phyloP scores from a whole-genome alignment of 768 basidiomycete genomes.

The Mycena sanguinolenta region DNA sequence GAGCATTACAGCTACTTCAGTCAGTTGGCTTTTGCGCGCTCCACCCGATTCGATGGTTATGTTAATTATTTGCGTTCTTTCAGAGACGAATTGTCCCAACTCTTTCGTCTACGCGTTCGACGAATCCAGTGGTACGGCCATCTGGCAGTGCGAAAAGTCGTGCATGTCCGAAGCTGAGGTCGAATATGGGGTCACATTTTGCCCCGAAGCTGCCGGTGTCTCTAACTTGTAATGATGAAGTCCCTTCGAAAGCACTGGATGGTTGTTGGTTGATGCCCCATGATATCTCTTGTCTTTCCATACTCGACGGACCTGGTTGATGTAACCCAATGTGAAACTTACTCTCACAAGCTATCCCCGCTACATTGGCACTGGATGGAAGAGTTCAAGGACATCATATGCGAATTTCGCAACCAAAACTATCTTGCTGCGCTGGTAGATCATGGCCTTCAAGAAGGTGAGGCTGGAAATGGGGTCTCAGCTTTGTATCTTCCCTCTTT shows the following conservation, averaged over 20 bases:
- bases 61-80: not conserved
- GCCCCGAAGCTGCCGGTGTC: slow-evolving; percentile 15
- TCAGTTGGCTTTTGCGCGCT: not conserved
- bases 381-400: too few species aligned
- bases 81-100: slow-evolving; percentile 26
- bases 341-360: too few species aligned
- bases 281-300: not conserved
- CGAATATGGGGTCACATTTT: slow-evolving; percentile 17
- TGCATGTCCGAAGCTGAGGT: slow-evolving; percentile 4
- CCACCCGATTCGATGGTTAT: not conserved
- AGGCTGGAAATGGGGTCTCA: too few species aligned
- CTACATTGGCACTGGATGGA: too few species aligned
- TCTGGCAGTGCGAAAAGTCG: slow-evolving; percentile 16
- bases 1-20: slow-evolving; percentile 29
- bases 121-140: slow-evolving; percentile 26
- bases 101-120: slow-evolving; percentile 26
- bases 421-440: too few species aligned
- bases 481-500: too few species aligned
- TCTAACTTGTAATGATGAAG: slow-evolving; percentile 2
- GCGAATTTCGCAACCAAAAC: too few species aligned
- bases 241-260: not conserved
- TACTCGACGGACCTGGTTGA: not conserved
- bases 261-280: slow-evolving; percentile 2
- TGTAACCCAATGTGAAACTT: not conserved
- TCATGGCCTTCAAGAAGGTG: too few species aligned